Evolutionary conservation across 1,284 basidiomycete species (phyloP), one percentile per base, ranked within the genome.

Genomic region (Microbotryum scabiosae): DNA sequence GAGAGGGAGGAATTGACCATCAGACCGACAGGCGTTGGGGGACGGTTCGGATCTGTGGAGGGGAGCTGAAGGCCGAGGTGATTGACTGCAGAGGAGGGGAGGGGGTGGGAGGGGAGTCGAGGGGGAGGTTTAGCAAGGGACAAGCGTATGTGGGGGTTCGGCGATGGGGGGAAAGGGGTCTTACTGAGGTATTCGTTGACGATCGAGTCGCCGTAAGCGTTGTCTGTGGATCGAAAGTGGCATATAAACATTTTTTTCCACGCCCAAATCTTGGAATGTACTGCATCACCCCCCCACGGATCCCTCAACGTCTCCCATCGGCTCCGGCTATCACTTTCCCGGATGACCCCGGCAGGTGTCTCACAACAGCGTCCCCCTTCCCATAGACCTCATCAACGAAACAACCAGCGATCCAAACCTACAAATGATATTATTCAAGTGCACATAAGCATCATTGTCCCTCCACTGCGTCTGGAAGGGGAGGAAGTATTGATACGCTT

Each of bases 121-220:
- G 45, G 41, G 14, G n/a, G 14, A 16, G 36, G 7, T 16, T 5
- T 2, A 41, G 10, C 36, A 41, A 14, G 36, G 9, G 36, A 9
- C 28, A 30, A 30, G 28, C 28, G 28, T 30, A 30, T 30, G 28
- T 30, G 28, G 28, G 36, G 36, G 36, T 12, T 41, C 14, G 36
- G 36, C 5, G 16, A 18, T 12, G 12, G 12, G n/a, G n/a, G n/a
- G n/a, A n/a, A n/a, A n/a, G n/a, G n/a, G 36, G 36, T 41, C 3
- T 46, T 55, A 21, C 58, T 48, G 28, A 69, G 57, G 56, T 55
- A 69, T 36, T 63, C 52, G 52, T 69, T 69, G 9, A 61, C 63
- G 55, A 68, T 57, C 5, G 59, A 58, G 54, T 69, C 68, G 46
- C 64, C 66, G 57, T 69, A 69, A 20, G 59, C 61, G 25, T 52